Evolutionary conservation across 2,329 filamentous ascomycete species (phyloP).

Genomic region (Cadophora gregata): DNA sequence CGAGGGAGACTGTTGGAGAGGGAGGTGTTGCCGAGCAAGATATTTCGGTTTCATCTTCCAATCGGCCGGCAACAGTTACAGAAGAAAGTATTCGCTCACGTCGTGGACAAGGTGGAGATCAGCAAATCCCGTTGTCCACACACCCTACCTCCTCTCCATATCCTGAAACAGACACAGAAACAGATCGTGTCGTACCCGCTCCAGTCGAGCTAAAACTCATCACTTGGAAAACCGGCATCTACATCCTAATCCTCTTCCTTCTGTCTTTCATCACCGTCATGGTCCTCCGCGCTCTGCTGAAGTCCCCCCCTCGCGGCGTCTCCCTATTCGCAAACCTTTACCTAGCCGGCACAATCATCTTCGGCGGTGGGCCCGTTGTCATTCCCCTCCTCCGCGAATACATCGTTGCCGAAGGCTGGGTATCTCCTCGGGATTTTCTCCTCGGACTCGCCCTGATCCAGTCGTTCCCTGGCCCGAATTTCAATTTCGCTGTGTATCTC

Average conservation of each 20-base stretch:
- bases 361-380: conserved; percentile 67
- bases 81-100: neutral
- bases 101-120: neutral
- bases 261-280: conserved; percentile 62
- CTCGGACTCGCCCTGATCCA: conserved; percentile 76
- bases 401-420: conserved; percentile 71
- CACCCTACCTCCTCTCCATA: too few species aligned
- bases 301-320: conserved; percentile 39
- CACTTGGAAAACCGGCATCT: conserved; percentile 21
- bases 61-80: neutral
- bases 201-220: conserved; percentile 13
- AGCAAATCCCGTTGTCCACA: neutral
- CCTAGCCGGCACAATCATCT: conserved; percentile 52
- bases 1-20: neutral
- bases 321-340: conserved; percentile 61
- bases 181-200: conserved; percentile 20
- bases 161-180: neutral
- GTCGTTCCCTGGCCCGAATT: conserved; percentile 69
- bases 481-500: conserved; percentile 65
- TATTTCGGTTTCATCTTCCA: neutral
- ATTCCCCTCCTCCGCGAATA: conserved; percentile 67
- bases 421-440: conserved; percentile 72
- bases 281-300: conserved; percentile 53
- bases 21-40: neutral
- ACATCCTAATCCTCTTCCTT: conserved; percentile 51